These are phyloP conservation scores for Yamadazyma olivae DNA, from an alignment of 805 yeast species.

Conservation along the genomic window DNA sequence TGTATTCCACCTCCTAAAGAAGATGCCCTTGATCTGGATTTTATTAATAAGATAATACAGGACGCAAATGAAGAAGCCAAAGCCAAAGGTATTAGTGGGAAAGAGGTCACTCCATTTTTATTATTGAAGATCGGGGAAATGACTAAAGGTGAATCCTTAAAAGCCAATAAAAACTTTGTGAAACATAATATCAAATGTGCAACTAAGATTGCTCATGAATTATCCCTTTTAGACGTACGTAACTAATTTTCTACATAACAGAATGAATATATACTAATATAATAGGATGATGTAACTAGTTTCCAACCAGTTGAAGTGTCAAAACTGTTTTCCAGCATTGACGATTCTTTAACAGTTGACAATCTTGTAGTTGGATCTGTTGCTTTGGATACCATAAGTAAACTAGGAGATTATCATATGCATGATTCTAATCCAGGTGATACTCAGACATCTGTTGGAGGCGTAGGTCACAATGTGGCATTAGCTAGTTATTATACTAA, in stretches of 20 bases:
- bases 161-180: conserved; percentile 72
- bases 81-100: conserved; percentile 55
- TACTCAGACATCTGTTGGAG: conserved; percentile 62
- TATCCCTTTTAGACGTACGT: conserved; percentile 27
- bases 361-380: conserved; percentile 67
- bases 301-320: too few species aligned
- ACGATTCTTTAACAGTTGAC: conserved; percentile 9
- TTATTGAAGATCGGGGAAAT: conserved; percentile 59
- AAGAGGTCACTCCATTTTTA: conserved; percentile 76
- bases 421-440: conserved; percentile 75
- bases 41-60: conserved; percentile 55
- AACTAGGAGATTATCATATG: conserved; percentile 28
- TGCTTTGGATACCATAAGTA: conserved; percentile 70
- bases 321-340: neutral
- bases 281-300: neutral
- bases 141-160: conserved; percentile 70
- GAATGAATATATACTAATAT: conserved; percentile 6
- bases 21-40: conserved; percentile 51
- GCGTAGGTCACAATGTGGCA: conserved; percentile 80
- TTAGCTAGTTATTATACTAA: conserved; percentile 48
- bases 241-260: neutral
- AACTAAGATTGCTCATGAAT: conserved; percentile 58
- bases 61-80: conserved; percentile 59
- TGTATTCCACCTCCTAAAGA: conserved; percentile 80
- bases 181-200: conserved; percentile 72